Conservation (phyloP, 345 rosid genomes). For the Bruguiera sexangula region DNA sequence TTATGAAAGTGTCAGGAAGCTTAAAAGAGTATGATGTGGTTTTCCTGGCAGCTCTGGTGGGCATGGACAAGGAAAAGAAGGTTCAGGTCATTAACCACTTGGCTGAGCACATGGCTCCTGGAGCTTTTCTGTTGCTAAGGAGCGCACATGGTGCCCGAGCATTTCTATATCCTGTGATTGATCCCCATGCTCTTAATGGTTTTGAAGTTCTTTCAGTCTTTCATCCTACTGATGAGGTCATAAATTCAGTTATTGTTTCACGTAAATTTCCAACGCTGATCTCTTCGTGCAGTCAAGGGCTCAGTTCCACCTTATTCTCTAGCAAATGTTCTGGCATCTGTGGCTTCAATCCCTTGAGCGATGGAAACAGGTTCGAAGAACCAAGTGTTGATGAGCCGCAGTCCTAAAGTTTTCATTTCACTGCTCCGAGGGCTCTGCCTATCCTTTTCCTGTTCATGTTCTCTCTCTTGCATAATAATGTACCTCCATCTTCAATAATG, state of each 20-base stretch:
- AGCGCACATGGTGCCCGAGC: slow-evolving; percentile 25
- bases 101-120: slow-evolving; percentile 23
- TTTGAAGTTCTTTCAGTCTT: slow-evolving; percentile 25
- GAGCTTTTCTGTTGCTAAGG: slow-evolving; percentile 17
- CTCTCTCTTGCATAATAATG: not conserved
- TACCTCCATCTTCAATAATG: not conserved
- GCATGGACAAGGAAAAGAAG: slow-evolving; percentile 24
- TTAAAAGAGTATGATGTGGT: slow-evolving; percentile 13
- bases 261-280: not conserved
- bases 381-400: slow-evolving; percentile 6
- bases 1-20: slow-evolving; percentile 12
- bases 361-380: not conserved
- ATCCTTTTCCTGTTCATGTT: not conserved
- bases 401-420: not conserved
- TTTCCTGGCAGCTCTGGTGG: slow-evolving; percentile 29
- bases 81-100: slow-evolving; percentile 11
- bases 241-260: slow-evolving; percentile 21
- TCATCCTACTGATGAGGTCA: slow-evolving; percentile 23
- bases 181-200: slow-evolving; percentile 16
- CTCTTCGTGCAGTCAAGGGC: not conserved
- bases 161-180: slow-evolving; percentile 22
- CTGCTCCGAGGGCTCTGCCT: not conserved
- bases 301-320: slow-evolving; percentile 5
- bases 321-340: slow-evolving; percentile 4
- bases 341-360: not conserved